phyloP scores from a whole-genome alignment of 2,329 filamentous ascomycete species.

The Cordyceps farinosa region DNA sequence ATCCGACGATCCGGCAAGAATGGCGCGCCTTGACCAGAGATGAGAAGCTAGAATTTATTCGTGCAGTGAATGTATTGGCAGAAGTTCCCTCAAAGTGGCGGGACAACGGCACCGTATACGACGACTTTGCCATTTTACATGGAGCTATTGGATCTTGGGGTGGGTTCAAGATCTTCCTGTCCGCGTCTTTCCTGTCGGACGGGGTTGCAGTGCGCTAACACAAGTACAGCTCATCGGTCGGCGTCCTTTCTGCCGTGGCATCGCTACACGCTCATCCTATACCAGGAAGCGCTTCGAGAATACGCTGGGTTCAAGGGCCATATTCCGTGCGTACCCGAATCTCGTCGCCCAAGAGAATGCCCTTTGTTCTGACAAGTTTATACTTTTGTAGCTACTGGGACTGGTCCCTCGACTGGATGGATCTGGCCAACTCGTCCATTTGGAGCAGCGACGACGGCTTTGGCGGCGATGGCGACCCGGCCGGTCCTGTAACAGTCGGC shows the following conservation, averaged over 20 bases:
- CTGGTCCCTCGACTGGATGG: slow-evolving; percentile 22
- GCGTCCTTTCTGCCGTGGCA: slow-evolving; percentile 17
- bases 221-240: slow-evolving; percentile 10
- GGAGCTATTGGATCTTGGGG: slow-evolving; percentile 17
- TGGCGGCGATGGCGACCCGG: slow-evolving; percentile 20
- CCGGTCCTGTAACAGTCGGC: slow-evolving; percentile 14
- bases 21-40: slow-evolving; percentile 4
- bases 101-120: slow-evolving; percentile 8
- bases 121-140: slow-evolving; percentile 15
- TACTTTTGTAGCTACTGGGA: slow-evolving; percentile 5
- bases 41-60: slow-evolving; percentile 12
- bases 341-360: no score
- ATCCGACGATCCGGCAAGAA: slow-evolving; percentile 5
- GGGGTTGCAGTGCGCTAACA: not conserved
- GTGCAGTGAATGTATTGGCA: not conserved
- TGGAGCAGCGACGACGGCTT: slow-evolving; percentile 20
- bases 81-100: not conserved
- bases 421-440: slow-evolving; percentile 20
- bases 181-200: not conserved
- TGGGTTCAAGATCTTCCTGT: not conserved
- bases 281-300: not conserved
- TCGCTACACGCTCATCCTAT: slow-evolving; percentile 7
- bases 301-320: not conserved
- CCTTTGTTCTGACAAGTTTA: not conserved
- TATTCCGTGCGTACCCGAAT: not conserved